A percentile compares a stretch with the other conserved stretches of the same genome.
Conservation (phyloP, 176 grass and related monocot species). For the Oryza rufipogon region DNA sequence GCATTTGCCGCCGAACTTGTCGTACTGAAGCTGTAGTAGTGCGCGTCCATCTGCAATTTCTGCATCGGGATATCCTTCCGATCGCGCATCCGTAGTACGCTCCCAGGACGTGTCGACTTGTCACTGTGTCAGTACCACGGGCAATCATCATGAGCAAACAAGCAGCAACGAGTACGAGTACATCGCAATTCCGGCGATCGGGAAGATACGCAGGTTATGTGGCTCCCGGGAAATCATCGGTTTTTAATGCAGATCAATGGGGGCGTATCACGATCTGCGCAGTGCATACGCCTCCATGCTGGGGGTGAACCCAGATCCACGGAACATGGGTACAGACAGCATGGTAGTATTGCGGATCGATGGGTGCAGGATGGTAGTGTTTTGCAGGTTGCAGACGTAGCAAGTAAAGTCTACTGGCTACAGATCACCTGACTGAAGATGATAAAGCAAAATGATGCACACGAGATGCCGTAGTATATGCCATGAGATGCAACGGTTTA, state of each 20-base stretch:
- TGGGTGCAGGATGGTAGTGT: neutral
- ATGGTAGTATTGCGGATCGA: neutral
- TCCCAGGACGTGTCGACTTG: neutral
- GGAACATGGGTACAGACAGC: neutral
- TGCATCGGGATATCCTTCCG: neutral
- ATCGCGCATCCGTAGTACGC: constrained; percentile 29
- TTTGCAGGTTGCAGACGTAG: neutral
- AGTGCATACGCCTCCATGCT: neutral
- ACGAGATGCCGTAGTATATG: neutral
- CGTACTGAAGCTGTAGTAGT: neutral
- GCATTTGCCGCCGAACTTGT: neutral
- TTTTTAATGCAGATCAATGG: constrained; percentile 33
- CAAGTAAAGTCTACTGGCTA: neutral
- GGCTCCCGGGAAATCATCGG: neutral
- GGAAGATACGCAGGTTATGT: constrained; percentile 26
- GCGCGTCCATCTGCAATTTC: constrained; percentile 24
- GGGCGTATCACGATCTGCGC: constrained; percentile 3
- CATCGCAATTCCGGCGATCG: constrained; percentile 24
- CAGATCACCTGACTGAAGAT: neutral
- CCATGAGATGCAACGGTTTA: neutral
- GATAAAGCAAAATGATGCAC: neutral
- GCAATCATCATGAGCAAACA: neutral
- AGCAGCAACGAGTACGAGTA: neutral
- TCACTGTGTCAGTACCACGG: neutral
- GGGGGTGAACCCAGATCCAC: constrained; percentile 6